Percentiles rank a stretch among this genome's conserved stretches.
Evolutionary conservation across 78 protist species (phyloP).

Genomic region (Dictyostelium purpureum): DNA sequence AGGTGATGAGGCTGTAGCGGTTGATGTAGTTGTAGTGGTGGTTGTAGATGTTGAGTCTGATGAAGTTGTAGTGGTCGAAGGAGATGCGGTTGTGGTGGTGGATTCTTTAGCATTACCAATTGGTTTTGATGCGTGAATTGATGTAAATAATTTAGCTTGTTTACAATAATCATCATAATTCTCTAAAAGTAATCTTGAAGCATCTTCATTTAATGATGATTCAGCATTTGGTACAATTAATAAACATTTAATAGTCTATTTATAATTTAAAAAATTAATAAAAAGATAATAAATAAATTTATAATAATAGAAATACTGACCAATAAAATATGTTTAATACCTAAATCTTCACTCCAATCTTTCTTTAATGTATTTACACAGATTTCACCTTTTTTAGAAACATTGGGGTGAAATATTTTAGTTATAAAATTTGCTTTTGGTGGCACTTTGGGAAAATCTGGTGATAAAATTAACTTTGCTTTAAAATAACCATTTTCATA

Average conservation of each 20-base stretch:
- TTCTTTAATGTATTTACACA: slow-evolving; percentile 98
- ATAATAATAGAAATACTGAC: slow-evolving; percentile 44
- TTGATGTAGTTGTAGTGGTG: neutral
- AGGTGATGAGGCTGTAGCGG: slow-evolving; percentile 4
- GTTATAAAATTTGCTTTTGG: slow-evolving; percentile 98
- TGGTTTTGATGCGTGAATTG: slow-evolving; percentile 82
- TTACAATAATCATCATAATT: slow-evolving; percentile 89
- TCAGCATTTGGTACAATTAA: slow-evolving; percentile 98
- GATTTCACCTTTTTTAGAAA: slow-evolving; percentile 96
- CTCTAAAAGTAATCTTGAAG: slow-evolving; percentile 96
- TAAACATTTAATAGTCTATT: slow-evolving; percentile 94
- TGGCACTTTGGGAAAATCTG: slow-evolving; percentile 95
- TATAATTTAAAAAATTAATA: too few species aligned
- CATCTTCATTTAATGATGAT: slow-evolving; percentile 99
- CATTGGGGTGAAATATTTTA: slow-evolving; percentile 98
- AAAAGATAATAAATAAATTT: neutral
- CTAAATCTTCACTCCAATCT: slow-evolving; percentile 96
- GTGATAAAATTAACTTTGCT: slow-evolving; percentile 85
- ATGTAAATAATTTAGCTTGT: slow-evolving; percentile 90
- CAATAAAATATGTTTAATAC: slow-evolving; percentile 92
- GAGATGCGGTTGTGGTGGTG: neutral
- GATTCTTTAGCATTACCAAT: neutral
- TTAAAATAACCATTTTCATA: slow-evolving; percentile 95
- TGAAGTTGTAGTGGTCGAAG: neutral
- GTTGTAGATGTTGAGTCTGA: neutral